Percentiles rank a stretch among this genome's conserved stretches.
Conservation (phyloP, 148 eudicot species). For the Nyssa sinensis region DNA sequence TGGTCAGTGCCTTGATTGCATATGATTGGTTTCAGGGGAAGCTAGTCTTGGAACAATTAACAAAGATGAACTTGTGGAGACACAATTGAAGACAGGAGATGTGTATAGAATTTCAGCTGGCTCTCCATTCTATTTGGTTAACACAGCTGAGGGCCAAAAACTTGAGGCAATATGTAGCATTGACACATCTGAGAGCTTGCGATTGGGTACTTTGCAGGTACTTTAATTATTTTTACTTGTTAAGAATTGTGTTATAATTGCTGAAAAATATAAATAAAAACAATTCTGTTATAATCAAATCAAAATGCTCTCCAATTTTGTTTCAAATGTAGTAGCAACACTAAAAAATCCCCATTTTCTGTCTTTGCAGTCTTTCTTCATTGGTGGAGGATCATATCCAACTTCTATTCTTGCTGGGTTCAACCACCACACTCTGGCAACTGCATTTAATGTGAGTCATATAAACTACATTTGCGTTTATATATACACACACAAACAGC, state of each 20-base stretch:
- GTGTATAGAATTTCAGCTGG: slow-evolving; percentile 75
- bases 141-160: slow-evolving; percentile 58
- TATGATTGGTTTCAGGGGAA: slow-evolving; percentile 49
- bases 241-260: no score
- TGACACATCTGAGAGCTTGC: slow-evolving; percentile 50
- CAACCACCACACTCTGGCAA: slow-evolving; percentile 54
- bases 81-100: slow-evolving; percentile 61
- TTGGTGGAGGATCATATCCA: slow-evolving; percentile 79
- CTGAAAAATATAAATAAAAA: no score
- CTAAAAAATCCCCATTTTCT: background rate
- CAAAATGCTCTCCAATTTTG: background rate
- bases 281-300: no score
- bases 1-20: no score
- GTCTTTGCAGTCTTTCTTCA: slow-evolving; percentile 67
- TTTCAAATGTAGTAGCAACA: background rate
- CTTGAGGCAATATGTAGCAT: slow-evolving; percentile 73
- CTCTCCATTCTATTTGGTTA: slow-evolving; percentile 68
- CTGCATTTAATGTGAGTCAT: slow-evolving; percentile 70
- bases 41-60: slow-evolving; percentile 77
- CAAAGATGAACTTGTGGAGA: slow-evolving; percentile 57
- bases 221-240: background rate
- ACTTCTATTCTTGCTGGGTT: slow-evolving; percentile 75
- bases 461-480: background rate
- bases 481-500: background rate
- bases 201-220: slow-evolving; percentile 47